Evolutionary conservation across 495 filamentous ascomycete genomes (phyloP).

Genomic region (Pseudevernia furfuracea): DNA sequence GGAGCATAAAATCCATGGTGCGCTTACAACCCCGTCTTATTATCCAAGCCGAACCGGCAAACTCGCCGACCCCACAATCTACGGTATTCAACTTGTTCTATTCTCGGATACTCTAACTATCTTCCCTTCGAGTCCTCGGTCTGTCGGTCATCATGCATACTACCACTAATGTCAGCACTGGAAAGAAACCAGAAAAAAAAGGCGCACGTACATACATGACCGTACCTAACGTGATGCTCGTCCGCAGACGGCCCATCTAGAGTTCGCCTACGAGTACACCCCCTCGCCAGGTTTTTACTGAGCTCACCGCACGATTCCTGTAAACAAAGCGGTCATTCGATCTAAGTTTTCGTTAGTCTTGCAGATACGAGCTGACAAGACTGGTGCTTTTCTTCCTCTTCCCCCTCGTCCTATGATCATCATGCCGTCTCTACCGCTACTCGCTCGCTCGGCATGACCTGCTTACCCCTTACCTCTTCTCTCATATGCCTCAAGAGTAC

Average conservation of each 20-base stretch:
- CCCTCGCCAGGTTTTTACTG: not conserved
- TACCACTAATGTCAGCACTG: not conserved
- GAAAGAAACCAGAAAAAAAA: not conserved
- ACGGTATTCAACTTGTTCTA: not conserved
- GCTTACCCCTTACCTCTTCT: slow-evolving; percentile 1
- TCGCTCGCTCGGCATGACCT: not conserved
- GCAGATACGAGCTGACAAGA: slow-evolving; percentile 16
- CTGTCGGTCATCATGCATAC: not conserved
- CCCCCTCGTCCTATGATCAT: not conserved
- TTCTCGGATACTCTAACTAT: not conserved
- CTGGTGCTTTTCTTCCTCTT: not conserved
- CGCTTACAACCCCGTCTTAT: slow-evolving; percentile 3
- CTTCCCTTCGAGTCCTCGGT: not conserved
- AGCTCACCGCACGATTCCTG: not conserved
- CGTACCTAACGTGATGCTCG: not conserved
- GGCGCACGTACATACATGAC: not conserved
- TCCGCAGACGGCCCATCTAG: not conserved
- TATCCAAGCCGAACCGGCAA: not conserved
- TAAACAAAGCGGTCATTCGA: not conserved
- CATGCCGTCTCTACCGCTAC: not conserved
- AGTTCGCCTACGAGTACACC: not conserved
- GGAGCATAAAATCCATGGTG: not conserved
- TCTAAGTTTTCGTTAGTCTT: slow-evolving; percentile 15
- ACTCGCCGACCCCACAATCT: slow-evolving; percentile 4
- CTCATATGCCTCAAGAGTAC: slow-evolving; percentile 6